These are phyloP conservation scores for Paulownia fortunei DNA, from an alignment of 257 asterid species.

Conservation along the genomic window DNA sequence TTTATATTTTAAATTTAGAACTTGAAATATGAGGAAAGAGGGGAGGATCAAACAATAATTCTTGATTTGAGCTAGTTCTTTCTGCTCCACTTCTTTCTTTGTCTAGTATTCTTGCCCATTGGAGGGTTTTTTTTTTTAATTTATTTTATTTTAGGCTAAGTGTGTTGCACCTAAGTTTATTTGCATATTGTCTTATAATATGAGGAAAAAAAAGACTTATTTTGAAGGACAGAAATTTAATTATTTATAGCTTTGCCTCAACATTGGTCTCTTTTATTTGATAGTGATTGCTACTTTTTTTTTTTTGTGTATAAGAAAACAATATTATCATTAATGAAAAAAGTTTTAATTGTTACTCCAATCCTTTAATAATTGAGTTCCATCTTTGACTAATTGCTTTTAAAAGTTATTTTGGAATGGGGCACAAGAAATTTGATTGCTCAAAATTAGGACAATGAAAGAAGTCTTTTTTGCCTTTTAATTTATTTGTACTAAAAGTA, in stretches of 20 bases:
- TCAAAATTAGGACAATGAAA: neutral
- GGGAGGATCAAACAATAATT: too few relatives aligned
- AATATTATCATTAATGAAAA: neutral
- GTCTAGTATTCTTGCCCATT: neutral
- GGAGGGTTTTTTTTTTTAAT: too few relatives aligned
- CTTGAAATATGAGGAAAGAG: too few relatives aligned
- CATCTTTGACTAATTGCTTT: slow-evolving; percentile 24
- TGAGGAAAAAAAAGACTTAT: neutral
- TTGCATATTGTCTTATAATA: too few relatives aligned
- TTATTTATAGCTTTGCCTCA: neutral
- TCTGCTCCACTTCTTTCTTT: neutral
- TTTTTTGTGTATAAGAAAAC: neutral
- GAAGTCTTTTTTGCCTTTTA: neutral
- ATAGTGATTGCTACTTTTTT: neutral
- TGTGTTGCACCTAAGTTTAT: too few relatives aligned
- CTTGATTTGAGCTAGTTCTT: neutral
- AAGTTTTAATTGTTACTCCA: neutral
- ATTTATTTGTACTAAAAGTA: slow-evolving; percentile 14
- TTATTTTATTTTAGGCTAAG: too few relatives aligned
- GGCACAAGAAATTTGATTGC: neutral
- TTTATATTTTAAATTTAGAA: too few relatives aligned
- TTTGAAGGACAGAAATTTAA: neutral
- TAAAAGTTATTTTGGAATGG: neutral
- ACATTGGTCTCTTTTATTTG: neutral
- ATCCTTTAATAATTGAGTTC: neutral